These are phyloP conservation scores for Selaginella moellendorffii DNA, from an alignment of 75 land plant species.

Conservation along the genomic window DNA sequence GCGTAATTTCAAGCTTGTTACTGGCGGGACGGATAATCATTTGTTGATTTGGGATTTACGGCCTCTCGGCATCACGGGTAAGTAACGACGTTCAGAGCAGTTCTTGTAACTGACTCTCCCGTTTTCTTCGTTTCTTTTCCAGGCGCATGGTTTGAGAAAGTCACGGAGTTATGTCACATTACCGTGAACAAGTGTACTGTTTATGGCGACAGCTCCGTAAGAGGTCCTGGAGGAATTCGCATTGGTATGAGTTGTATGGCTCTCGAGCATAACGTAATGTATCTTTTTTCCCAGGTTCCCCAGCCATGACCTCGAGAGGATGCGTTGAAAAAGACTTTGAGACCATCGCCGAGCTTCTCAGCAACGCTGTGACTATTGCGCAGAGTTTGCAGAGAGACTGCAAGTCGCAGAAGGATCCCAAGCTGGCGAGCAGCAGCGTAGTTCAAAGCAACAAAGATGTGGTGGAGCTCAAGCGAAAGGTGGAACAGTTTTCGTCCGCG, in stretches of 20 bases:
- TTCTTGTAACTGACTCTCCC: too few relatives aligned
- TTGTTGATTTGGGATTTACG: conserved; percentile 91
- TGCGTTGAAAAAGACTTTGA: conserved; percentile 76
- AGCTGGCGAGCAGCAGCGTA: conserved; percentile 24
- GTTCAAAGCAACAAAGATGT: conserved; percentile 48
- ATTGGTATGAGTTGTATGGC: conserved; percentile 38
- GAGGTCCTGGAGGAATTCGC: conserved; percentile 69
- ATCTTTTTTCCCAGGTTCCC: conserved; percentile 35
- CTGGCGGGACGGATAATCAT: conserved; percentile 96
- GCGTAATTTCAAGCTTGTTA: conserved; percentile 70
- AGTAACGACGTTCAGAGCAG: too few relatives aligned
- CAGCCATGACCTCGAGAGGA: conserved; percentile 81
- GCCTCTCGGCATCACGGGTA: conserved; percentile 59
- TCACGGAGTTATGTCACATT: conserved; percentile 75
- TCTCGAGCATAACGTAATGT: not conserved
- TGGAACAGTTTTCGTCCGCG: conserved; percentile 54
- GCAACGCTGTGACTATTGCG: conserved; percentile 57
- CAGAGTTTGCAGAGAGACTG: conserved; percentile 32
- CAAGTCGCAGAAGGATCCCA: conserved; percentile 35
- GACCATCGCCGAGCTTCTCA: conserved; percentile 57
- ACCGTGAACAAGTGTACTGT: conserved; percentile 68
- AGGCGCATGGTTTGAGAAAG: conserved; percentile 69
- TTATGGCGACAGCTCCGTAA: conserved; percentile 61
- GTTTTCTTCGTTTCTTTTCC: conserved; percentile 10
- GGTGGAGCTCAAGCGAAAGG: conserved; percentile 40